Base-by-base conservation (phyloP, 2,329 filamentous ascomycete species). In the Ophiostoma perfectum region DNA sequence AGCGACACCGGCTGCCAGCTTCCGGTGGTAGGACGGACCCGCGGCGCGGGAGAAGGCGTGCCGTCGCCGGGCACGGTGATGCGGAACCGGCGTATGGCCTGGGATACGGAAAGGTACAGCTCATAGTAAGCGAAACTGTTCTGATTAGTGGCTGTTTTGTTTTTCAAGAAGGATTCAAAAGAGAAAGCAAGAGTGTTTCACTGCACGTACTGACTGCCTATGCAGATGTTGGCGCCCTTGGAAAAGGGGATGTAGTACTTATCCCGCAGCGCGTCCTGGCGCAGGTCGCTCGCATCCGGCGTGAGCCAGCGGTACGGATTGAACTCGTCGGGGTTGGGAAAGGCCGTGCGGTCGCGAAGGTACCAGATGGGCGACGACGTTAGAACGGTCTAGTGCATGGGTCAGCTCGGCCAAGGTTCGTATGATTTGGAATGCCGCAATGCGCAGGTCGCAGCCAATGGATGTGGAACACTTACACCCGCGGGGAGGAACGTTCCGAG, bases 321-420 rank as follows among this genome's bases (percentile, higher is more conserved):
- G 16, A 67, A 70, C 7, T 64, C 55, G 16, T 65, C 55, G 4
- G 69, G 67, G 36, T 64, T 44, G n/a, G 69, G 67, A 36, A 67
- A 70, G 3, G 69, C 67, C n/a, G 55, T 49, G 5, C 39, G 6
- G 41, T 70, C 66, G 5, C 55, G 65, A 7, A 70, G 66, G 38
- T 70, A 70, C 67, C 67, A 70, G 55, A 70, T 67, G 2, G 69
- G 69, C 14, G 69, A 70, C 3, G 69, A 69, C 0, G 69, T 70
- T 8, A 70, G 12, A 38, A 69, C 64, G 2, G 69, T 70, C 66
- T 65, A 55, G 11, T 14, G 11, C 16, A 4, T 39, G 1, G 5
- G 5, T 16, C 1, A 41, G 38, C 16, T 60, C 39, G 16, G 55
- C 5, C 47, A 16, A 16, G 14, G 2, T 16, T 3, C 16, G 5